Evolutionary conservation across 768 basidiomycete species (phyloP), one percentile per base, ranked within the genome.

Genomic region (Phlegmacium glaucopus): DNA sequence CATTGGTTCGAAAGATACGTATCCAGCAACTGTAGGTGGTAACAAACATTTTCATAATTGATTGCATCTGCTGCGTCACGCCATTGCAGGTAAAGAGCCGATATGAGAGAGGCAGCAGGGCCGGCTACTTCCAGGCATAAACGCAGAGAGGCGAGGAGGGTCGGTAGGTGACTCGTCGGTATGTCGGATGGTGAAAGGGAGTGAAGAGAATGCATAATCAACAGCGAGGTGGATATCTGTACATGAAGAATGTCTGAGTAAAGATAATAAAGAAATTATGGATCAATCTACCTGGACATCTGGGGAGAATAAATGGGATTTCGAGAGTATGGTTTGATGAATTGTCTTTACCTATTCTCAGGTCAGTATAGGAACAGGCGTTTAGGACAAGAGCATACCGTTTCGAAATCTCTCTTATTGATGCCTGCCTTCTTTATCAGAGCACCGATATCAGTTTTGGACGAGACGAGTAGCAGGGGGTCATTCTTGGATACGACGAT

Each of bases 1-100:
- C 84, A 87, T 36, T 77, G 74, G 1, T 74, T 78, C 8, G 89
- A 64, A 1, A 90, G 70, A 58, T 76, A 84, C 1, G 75, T 68
- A 52, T 90, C 87, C 8, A 90, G 56, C 1, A 89, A 66, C 15
- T 70, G 70, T 28, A 90, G 68, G 51, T 82, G 78, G 26, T 78
- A 71, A 51, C 79, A 73, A 3, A 82, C 65, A 57, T 75, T 77
- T 13, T 70, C 64, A 46, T 59, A 64, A 5, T 72, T 66, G 12
- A 61, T 46, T 2, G 48, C 28, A 1, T 47, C 37, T 12, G 57
- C 48, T 2, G 59, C 39, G 13, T 64, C 61, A 2, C 46, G 55
- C 65, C 65, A 68, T 18, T 58, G 71, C 49, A 55, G 68, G 39
- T 44, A 67, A 56, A 42, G 71, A 56, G 13, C 72, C 57, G 6